phyloP scores from a whole-genome alignment of 768 basidiomycete species.

The Piloderma croceum region DNA sequence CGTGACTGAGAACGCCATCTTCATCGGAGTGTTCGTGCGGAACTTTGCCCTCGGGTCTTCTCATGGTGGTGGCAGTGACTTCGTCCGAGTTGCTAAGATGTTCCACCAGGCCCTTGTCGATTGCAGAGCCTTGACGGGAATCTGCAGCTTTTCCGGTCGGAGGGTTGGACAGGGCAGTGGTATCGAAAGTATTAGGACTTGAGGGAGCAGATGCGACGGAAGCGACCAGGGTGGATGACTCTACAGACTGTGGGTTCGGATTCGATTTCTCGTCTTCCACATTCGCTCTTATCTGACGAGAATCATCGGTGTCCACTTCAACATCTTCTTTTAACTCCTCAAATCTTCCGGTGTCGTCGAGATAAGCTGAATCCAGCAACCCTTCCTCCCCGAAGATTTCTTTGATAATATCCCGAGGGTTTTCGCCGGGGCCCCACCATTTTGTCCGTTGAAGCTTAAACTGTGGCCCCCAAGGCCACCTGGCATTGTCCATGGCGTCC shows the following conservation, averaged over 20 bases:
- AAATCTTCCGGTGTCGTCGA: background rate
- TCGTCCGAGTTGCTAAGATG: conserved; percentile 24
- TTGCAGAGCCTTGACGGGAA: too few species aligned
- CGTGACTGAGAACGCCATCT: conserved; percentile 35
- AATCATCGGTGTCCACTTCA: conserved; percentile 10
- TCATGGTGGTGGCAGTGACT: conserved; percentile 17
- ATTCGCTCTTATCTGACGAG: too few species aligned
- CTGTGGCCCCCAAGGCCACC: conserved; percentile 28
- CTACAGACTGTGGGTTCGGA: too few species aligned
- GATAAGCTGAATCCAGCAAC: background rate
- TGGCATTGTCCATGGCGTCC: conserved; percentile 34
- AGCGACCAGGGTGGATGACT: too few species aligned
- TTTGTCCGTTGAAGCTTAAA: conserved; percentile 9
- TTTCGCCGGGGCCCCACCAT: conserved; percentile 27
- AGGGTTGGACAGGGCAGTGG: conserved; percentile 21
- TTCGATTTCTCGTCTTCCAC: too few species aligned
- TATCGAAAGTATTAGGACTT: conserved; percentile 17
- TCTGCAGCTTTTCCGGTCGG: too few species aligned
- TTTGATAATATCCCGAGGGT: conserved; percentile 14
- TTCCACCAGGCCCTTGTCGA: too few species aligned
- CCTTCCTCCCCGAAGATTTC: too few species aligned
- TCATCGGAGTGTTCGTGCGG: conserved; percentile 35
- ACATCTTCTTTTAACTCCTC: background rate
- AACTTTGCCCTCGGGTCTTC: conserved; percentile 29
- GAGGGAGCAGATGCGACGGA: too few species aligned